Conservation (phyloP, 257 asterid species). For the Solanum corneliomulleri region DNA sequence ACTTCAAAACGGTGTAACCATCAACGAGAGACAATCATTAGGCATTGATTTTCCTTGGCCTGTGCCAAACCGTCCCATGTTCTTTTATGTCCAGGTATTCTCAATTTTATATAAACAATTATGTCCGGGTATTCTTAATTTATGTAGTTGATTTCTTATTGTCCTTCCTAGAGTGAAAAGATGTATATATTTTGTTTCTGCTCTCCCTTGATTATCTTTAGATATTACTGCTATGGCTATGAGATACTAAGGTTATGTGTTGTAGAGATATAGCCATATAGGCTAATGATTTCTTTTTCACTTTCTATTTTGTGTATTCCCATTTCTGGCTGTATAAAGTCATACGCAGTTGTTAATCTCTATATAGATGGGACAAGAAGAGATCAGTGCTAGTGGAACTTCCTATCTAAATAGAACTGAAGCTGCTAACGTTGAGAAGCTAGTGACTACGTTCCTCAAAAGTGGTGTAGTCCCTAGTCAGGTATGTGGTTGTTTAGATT, state of each 20-base stretch:
- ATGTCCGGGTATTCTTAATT: background rate
- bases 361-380: conserved; percentile 98
- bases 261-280: background rate
- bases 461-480: conserved; percentile 98
- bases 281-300: background rate
- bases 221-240: background rate
- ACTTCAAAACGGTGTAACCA: conserved; percentile 95
- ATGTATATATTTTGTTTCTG: background rate
- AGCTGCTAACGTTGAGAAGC: conserved; percentile 93
- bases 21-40: conserved; percentile 83
- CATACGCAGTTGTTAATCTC: background rate
- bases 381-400: conserved; percentile 97
- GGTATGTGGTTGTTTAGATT: conserved; percentile 19
- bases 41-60: conserved; percentile 99
- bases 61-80: conserved; percentile 96
- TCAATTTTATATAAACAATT: background rate
- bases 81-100: conserved; percentile 93
- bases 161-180: background rate
- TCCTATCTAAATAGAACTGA: conserved; percentile 94
- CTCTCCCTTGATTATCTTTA: background rate
- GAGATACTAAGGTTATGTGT: background rate
- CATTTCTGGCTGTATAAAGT: background rate
- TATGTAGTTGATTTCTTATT: background rate
- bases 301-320: background rate
- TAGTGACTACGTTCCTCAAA: conserved; percentile 89